These are phyloP conservation scores for Hypoxylon trugodes DNA, from an alignment of 495 filamentous ascomycete species.

Conservation along the genomic window DNA sequence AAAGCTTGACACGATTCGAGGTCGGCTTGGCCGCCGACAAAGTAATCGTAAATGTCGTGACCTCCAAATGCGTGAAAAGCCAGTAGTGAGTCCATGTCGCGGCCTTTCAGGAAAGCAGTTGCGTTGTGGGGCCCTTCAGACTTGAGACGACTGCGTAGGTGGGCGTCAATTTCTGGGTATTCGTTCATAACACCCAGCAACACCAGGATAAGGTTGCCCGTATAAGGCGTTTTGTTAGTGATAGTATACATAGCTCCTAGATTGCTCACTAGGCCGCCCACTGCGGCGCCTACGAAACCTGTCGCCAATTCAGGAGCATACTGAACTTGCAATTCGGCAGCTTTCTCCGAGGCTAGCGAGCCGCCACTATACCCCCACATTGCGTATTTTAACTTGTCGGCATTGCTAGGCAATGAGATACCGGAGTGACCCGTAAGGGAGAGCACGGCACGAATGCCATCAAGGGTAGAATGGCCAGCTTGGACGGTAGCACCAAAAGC, in stretches of 20 bases:
- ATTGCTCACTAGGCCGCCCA: constrained; percentile 54
- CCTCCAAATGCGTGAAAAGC: constrained; percentile 39
- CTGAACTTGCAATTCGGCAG: constrained; percentile 57
- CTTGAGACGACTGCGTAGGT: constrained; percentile 29
- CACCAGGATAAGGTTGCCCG: constrained; percentile 35
- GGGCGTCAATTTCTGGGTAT: constrained; percentile 27
- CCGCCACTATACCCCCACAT: constrained; percentile 69
- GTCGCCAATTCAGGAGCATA: constrained; percentile 64
- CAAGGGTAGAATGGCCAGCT: constrained; percentile 57
- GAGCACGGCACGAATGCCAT: constrained; percentile 55
- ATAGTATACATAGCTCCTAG: background rate
- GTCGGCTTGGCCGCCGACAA: constrained; percentile 43
- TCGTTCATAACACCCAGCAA: constrained; percentile 43
- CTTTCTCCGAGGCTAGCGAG: constrained; percentile 62
- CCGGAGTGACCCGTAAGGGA: constrained; percentile 14
- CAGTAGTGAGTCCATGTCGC: constrained; percentile 35
- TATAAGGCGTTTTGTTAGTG: constrained; percentile 22
- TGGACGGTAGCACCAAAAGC: constrained; percentile 53
- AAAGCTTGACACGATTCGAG: constrained; percentile 38
- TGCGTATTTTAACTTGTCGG: constrained; percentile 37
- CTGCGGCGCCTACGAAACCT: constrained; percentile 46
- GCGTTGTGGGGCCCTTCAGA: constrained; percentile 38
- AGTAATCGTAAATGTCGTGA: constrained; percentile 52
- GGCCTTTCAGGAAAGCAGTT: constrained; percentile 45
- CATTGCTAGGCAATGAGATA: constrained; percentile 6